These are phyloP conservation scores for Zygoascus bituminiphila DNA, from an alignment of 805 yeast genomes.

Conservation along the genomic window DNA sequence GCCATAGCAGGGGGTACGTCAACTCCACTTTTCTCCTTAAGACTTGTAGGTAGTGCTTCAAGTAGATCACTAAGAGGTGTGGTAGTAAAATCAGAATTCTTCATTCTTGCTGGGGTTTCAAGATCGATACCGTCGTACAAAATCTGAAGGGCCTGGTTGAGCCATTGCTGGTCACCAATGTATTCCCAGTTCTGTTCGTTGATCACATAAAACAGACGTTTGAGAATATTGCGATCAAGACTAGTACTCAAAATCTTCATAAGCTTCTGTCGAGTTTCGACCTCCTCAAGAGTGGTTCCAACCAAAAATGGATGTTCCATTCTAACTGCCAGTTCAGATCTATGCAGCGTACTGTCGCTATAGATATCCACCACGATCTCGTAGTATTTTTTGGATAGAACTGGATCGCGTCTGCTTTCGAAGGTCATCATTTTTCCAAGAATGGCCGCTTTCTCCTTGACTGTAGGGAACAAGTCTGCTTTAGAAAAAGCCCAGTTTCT, in stretches of 20 bases:
- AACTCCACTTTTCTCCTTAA: conserved; percentile 16
- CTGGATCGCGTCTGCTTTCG: conserved; percentile 79
- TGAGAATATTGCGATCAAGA: conserved; percentile 66
- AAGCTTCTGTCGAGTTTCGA: conserved; percentile 61
- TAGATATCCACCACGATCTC: conserved; percentile 82
- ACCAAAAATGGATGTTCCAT: conserved; percentile 95
- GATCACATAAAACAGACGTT: conserved; percentile 77
- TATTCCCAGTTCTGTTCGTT: conserved; percentile 97
- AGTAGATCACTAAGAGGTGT: conserved; percentile 18
- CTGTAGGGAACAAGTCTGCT: conserved; percentile 81
- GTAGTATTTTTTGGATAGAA: conserved; percentile 69
- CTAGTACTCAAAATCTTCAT: conserved; percentile 74
- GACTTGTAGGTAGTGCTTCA: conserved; percentile 3
- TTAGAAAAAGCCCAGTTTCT: conserved; percentile 85
- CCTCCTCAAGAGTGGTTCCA: conserved; percentile 81
- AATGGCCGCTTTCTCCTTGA: conserved; percentile 92
- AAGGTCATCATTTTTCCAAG: conserved; percentile 88
- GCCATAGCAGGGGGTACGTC: conserved; percentile 20
- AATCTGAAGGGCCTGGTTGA: conserved; percentile 85
- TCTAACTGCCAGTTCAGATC: conserved; percentile 84
- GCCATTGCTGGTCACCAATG: conserved; percentile 87
- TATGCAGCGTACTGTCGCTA: conserved; percentile 64
- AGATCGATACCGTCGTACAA: conserved; percentile 68
- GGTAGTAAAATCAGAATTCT: conserved; percentile 35
- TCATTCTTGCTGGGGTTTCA: conserved; percentile 39